These are phyloP conservation scores for Colletotrichum sp. DNA, from an alignment of 2,329 filamentous ascomycete genomes.

Conservation along the genomic window DNA sequence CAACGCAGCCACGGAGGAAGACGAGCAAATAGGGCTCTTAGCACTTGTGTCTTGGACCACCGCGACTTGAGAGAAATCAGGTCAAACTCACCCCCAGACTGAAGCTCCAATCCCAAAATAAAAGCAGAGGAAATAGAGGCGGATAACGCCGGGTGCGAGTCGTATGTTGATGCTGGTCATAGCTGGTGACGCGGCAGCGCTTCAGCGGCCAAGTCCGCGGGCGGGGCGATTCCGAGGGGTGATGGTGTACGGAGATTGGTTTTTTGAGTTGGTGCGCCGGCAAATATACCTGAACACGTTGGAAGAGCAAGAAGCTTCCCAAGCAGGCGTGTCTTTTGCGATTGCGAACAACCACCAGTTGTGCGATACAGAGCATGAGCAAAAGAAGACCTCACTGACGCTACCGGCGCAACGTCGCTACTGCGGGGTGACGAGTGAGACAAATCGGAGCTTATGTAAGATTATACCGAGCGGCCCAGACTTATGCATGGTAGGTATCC, in stretches of 20 bases:
- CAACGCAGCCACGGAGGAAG: neutral
- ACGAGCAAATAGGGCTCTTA: neutral
- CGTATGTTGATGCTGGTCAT: constrained; percentile 23
- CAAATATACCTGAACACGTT: neutral
- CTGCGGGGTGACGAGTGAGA: neutral
- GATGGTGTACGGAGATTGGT: neutral
- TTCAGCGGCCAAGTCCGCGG: neutral
- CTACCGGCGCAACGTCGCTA: neutral
- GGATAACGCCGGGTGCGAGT: constrained; percentile 31
- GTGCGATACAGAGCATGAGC: neutral
- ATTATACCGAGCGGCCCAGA: neutral
- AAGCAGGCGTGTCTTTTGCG: neutral
- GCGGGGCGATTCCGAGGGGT: neutral
- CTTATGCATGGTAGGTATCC: neutral
- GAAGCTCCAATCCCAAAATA: constrained; percentile 63
- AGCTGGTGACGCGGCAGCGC: constrained; percentile 12
- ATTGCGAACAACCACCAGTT: neutral
- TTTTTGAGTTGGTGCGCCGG: neutral
- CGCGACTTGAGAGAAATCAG: neutral
- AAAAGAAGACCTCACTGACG: neutral
- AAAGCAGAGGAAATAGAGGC: constrained; percentile 52
- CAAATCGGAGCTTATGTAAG: neutral
- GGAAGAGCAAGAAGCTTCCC: neutral
- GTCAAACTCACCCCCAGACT: constrained; percentile 54
- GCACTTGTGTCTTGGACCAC: neutral